Conservation (phyloP, 2,329 filamentous ascomycete genomes). For the Talaromyces sp. region DNA sequence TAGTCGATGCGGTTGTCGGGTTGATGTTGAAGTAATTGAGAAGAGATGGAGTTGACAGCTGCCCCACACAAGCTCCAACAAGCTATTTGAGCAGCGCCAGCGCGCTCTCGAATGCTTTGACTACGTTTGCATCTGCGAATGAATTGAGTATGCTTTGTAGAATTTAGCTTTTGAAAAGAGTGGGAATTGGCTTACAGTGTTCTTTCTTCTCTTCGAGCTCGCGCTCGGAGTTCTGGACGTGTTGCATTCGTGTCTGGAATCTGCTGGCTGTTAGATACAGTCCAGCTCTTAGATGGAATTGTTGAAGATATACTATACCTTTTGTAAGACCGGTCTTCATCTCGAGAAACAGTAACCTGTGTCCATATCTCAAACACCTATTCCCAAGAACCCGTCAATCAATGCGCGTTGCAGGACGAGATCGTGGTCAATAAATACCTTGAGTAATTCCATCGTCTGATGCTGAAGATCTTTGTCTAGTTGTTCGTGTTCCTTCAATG, state of each 20-base stretch:
- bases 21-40: neutral
- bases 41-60: neutral
- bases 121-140: conserved; percentile 42
- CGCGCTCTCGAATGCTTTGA: conserved; percentile 50
- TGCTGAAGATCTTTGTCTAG: conserved; percentile 65
- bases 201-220: conserved; percentile 70
- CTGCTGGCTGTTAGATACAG: conserved; percentile 41
- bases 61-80: conserved; percentile 20
- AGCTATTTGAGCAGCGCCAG: conserved; percentile 42
- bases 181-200: conserved; percentile 66
- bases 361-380: conserved; percentile 83
- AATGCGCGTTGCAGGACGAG: neutral
- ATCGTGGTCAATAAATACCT: conserved; percentile 49
- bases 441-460: conserved; percentile 67
- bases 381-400: conserved; percentile 2
- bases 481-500: conserved; percentile 61
- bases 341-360: conserved; percentile 66
- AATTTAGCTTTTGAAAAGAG: no score
- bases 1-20: neutral
- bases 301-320: conserved; percentile 51
- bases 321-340: conserved; percentile 74
- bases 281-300: neutral
- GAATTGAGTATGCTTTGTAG: neutral
- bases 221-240: conserved; percentile 72
- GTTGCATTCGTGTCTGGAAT: conserved; percentile 73